Percentiles rank a stretch among this genome's conserved stretches.
Conservation (phyloP, 2,329 filamentous ascomycete species). For the Neobulgaria alba region DNA sequence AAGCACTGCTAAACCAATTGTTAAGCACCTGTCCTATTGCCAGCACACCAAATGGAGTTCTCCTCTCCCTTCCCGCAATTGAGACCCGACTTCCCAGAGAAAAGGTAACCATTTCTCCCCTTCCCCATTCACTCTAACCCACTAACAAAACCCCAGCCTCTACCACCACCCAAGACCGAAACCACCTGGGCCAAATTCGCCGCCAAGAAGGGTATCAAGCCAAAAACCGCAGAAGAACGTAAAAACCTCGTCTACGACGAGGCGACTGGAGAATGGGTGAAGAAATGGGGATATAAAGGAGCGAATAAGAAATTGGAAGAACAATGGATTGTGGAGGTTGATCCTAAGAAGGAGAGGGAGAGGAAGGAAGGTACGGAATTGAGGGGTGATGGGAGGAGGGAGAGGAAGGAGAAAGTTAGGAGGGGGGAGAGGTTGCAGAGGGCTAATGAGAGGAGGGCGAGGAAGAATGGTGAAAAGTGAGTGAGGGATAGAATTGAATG, state of each 20-base stretch:
- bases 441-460: slow-evolving; percentile 49
- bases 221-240: slow-evolving; percentile 70
- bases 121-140: slow-evolving; percentile 1
- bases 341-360: slow-evolving; percentile 61
- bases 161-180: slow-evolving; percentile 70
- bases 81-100: slow-evolving; percentile 73
- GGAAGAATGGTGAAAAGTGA: slow-evolving; percentile 21
- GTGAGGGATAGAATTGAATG: no score
- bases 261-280: slow-evolving; percentile 76
- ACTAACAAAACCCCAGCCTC: slow-evolving; percentile 40
- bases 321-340: slow-evolving; percentile 89
- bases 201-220: slow-evolving; percentile 91
- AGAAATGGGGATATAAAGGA: slow-evolving; percentile 91
- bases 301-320: slow-evolving; percentile 76
- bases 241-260: slow-evolving; percentile 80
- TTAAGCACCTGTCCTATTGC: slow-evolving; percentile 78
- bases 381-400: slow-evolving; percentile 53
- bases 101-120: slow-evolving; percentile 41
- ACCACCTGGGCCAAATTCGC: slow-evolving; percentile 98
- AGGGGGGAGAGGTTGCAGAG: slow-evolving; percentile 63
- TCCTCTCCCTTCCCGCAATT: slow-evolving; percentile 66
- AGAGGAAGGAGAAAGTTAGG: slow-evolving; percentile 59
- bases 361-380: slow-evolving; percentile 54
- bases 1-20: slow-evolving; percentile 89
- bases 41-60: slow-evolving; percentile 60